A percentile compares a stretch with the other conserved stretches of the same genome.
These are phyloP conservation scores for Sphaerulina vaccinii DNA, from an alignment of 2,329 filamentous ascomycete genomes.

Conservation along the genomic window DNA sequence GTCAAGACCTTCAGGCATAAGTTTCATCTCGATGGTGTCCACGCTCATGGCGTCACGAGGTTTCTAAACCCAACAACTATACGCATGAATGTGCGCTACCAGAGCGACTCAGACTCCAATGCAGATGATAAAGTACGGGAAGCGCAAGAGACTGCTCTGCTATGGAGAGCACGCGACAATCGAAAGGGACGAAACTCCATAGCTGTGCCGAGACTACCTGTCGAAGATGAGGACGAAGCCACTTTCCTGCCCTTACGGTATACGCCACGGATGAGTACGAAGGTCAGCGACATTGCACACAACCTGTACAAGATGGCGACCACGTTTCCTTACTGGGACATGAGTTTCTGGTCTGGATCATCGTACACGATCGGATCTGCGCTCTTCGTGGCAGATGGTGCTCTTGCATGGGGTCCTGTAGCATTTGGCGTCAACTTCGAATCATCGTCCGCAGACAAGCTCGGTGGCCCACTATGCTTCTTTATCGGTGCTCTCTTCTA, in stretches of 20 bases:
- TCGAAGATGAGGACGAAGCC: constrained; percentile 4
- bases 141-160: constrained; percentile 18
- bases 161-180: constrained; percentile 30
- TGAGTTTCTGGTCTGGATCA: constrained; percentile 33
- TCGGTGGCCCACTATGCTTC: constrained; percentile 27
- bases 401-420: constrained; percentile 28
- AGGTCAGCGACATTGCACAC: constrained; percentile 13
- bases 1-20: constrained; percentile 14
- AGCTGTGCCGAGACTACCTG: constrained; percentile 19
- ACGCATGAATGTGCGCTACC: constrained; percentile 19
- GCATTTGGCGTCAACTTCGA: constrained; percentile 22
- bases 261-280: constrained; percentile 17
- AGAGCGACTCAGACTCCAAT: constrained; percentile 11
- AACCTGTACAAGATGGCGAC: constrained; percentile 27
- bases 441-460: constrained; percentile 20
- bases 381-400: constrained; percentile 31
- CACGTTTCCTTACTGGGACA: constrained; percentile 35
- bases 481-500: constrained; percentile 33
- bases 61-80: constrained; percentile 25
- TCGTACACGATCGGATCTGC: constrained; percentile 32
- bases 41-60: constrained; percentile 15
- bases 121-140: background rate
- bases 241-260: constrained; percentile 19
- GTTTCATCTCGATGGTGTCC: constrained; percentile 17
- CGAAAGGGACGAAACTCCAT: constrained; percentile 30